Conservation (phyloP, 768 basidiomycete genomes). For the Termitomyces sp. region DNA sequence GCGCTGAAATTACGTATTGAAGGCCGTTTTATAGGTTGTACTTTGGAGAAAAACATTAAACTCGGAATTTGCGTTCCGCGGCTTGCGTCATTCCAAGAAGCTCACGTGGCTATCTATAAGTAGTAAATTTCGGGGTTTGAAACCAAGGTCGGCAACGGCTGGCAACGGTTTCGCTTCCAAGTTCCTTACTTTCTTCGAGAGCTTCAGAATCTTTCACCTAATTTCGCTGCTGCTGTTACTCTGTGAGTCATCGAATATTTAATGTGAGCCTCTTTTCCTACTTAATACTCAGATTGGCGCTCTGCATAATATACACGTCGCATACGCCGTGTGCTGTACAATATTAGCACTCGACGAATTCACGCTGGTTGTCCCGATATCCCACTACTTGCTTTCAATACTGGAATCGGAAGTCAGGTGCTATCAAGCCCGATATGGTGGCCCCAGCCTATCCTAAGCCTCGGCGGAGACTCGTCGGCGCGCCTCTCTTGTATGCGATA, state of each 20-base stretch:
- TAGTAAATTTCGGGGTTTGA: background rate
- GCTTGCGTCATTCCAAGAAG: no score
- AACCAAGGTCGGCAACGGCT: background rate
- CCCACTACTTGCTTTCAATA: background rate
- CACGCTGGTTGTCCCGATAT: background rate
- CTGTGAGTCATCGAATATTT: background rate
- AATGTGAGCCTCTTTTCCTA: background rate
- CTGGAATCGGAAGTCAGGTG: background rate
- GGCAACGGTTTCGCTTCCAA: no score
- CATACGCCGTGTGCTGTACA: background rate
- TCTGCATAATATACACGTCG: background rate
- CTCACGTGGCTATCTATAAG: background rate
- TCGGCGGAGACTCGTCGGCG: conserved; percentile 59
- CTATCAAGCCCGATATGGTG: conserved; percentile 11
- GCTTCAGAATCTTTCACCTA: background rate
- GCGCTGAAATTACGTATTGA: background rate
- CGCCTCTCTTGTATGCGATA: conserved; percentile 65
- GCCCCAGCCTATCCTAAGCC: conserved; percentile 25
- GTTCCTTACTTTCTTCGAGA: background rate
- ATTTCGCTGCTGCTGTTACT: background rate
- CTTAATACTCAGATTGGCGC: background rate
- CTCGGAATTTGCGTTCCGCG: background rate
- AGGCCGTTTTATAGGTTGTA: background rate
- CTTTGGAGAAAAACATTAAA: background rate
- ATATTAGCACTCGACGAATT: background rate